A percentile compares a stretch with the other conserved stretches of the same genome.
These are phyloP conservation scores for Corniculantispora saksenae DNA, from an alignment of 2,329 filamentous ascomycete species.

Conservation along the genomic window DNA sequence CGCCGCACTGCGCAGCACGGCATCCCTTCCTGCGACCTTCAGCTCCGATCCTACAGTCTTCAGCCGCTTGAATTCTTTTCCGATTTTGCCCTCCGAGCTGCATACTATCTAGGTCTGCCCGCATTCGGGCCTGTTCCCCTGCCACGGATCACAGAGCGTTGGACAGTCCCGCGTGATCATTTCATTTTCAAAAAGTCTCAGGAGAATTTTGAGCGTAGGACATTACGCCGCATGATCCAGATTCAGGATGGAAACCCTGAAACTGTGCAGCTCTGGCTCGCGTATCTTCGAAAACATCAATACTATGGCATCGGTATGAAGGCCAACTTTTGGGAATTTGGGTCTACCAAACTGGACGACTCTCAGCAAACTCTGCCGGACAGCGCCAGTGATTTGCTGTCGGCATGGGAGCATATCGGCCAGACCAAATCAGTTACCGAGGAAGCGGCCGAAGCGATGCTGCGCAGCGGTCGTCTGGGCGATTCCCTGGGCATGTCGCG, in stretches of 20 bases:
- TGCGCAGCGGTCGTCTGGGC: constrained; percentile 53
- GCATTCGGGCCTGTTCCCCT: constrained; percentile 84
- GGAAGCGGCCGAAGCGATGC: constrained; percentile 58
- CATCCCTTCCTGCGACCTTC: constrained; percentile 84
- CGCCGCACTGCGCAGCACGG: constrained; percentile 73
- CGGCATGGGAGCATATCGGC: constrained; percentile 58
- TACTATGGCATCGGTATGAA: constrained; percentile 99
- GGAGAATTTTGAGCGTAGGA: constrained; percentile 96
- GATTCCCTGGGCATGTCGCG: constrained; percentile 32
- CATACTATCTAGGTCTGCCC: constrained; percentile 88
- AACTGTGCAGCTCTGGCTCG: constrained; percentile 87
- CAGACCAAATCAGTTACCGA: constrained; percentile 52
- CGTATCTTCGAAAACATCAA: constrained; percentile 86
- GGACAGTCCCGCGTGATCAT: constrained; percentile 85
- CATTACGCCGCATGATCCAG: constrained; percentile 81
- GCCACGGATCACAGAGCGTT: constrained; percentile 83
- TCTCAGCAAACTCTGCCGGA: constrained; percentile 11
- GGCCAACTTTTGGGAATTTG: constrained; percentile 90
- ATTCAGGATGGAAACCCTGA: constrained; percentile 91
- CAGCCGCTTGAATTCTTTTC: constrained; percentile 92
- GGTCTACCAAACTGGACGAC: constrained; percentile 19
- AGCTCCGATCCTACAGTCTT: constrained; percentile 86
- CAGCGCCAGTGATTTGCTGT: constrained; percentile 38
- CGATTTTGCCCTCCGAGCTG: constrained; percentile 91
- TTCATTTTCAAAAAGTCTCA: constrained; percentile 98